These are phyloP conservation scores for Nitzschia inconspicua DNA, from an alignment of 108 stramenopile genomes.

Conservation along the genomic window DNA sequence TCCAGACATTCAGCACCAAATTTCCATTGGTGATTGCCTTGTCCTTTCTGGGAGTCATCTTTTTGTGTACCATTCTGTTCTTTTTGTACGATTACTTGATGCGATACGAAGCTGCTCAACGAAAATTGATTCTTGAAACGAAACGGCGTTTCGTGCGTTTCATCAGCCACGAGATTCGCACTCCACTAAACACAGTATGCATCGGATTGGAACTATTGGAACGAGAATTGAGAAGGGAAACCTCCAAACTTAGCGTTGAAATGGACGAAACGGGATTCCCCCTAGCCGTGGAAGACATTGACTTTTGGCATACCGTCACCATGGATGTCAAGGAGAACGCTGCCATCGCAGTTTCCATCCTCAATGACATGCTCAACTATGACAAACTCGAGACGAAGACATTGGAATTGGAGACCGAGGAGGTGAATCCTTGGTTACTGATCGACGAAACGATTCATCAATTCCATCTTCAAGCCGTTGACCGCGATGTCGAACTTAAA, in stretches of 20 bases:
- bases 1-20: conserved; percentile 27
- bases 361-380: conserved; percentile 43
- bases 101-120: conserved; percentile 21
- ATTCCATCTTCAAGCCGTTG: conserved; percentile 18
- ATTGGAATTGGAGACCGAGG: conserved; percentile 14
- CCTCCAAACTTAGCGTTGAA: not conserved
- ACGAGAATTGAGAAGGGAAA: conserved; percentile 13
- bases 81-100: conserved; percentile 44
- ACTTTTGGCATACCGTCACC: conserved; percentile 3
- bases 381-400: conserved; percentile 40
- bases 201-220: conserved; percentile 44
- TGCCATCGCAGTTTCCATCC: conserved; percentile 17
- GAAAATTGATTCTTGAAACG: conserved; percentile 20
- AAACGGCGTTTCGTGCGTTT: conserved; percentile 43
- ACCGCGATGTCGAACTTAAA: not conserved
- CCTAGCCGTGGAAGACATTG: not conserved
- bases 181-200: conserved; percentile 44
- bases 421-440: conserved; percentile 18
- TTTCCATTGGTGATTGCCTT: conserved; percentile 26
- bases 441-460: conserved; percentile 17
- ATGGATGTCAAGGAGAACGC: conserved; percentile 27
- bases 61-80: conserved; percentile 24
- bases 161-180: conserved; percentile 47
- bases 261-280: not conserved
- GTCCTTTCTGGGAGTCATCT: conserved; percentile 23